Conservation (phyloP, 169 alveolate species). For the Hepatocystis sp. region DNA sequence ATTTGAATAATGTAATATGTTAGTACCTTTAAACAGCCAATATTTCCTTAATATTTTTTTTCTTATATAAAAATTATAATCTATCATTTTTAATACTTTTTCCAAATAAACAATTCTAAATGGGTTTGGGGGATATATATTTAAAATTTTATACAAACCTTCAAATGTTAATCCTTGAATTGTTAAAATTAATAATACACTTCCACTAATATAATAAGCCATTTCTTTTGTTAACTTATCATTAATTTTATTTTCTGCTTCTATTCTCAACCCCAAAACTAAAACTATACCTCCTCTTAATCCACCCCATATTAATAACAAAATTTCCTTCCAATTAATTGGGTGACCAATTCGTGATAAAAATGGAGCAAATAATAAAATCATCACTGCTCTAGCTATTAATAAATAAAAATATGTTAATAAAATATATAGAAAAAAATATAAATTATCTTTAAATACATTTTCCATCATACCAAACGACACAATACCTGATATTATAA, state of each 20-base stretch:
- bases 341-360: constrained; percentile 86
- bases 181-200: constrained; percentile 90
- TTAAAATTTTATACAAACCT: constrained; percentile 84
- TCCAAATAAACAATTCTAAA: constrained; percentile 89
- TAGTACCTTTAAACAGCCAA: constrained; percentile 90
- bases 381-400: constrained; percentile 87
- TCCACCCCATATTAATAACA: constrained; percentile 93
- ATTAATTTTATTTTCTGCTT: constrained; percentile 87
- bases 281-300: constrained; percentile 94
- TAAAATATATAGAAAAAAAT: constrained; percentile 44
- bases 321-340: constrained; percentile 87
- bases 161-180: constrained; percentile 94
- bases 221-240: constrained; percentile 84
- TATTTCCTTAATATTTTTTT: constrained; percentile 81
- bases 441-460: constrained; percentile 59
- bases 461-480: constrained; percentile 89
- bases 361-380: constrained; percentile 86
- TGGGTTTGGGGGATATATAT: constrained; percentile 91
- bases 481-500: constrained; percentile 88
- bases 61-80: constrained; percentile 82
- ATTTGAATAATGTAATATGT: constrained; percentile 81
- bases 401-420: constrained; percentile 81
- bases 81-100: constrained; percentile 90
- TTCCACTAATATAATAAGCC: constrained; percentile 92
- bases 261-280: constrained; percentile 92